Conservation (phyloP, 2,329 filamentous ascomycete genomes). For the Chrysoporthe puriensis region DNA sequence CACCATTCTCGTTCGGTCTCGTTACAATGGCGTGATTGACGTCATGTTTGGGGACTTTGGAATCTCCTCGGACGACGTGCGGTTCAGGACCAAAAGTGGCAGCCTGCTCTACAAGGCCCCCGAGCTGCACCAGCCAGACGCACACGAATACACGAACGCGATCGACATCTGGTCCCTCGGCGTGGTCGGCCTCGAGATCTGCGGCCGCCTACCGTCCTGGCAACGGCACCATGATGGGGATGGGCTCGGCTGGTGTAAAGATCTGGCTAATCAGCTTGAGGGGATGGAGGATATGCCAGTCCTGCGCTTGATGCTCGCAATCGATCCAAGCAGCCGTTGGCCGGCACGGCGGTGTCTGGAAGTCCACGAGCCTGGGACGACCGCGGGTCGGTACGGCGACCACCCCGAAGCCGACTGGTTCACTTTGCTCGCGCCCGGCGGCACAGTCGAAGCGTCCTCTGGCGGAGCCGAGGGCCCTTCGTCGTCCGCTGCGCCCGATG, state of each 20-base stretch:
- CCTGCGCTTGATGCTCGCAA: background rate
- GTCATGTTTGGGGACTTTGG: slow-evolving; percentile 3
- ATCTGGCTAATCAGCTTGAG: background rate
- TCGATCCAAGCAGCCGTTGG: background rate
- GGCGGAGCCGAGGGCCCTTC: too few relatives aligned
- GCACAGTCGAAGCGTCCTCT: too few relatives aligned
- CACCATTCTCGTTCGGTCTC: background rate
- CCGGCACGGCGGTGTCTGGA: background rate
- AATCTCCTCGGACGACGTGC: background rate
- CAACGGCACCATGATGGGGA: background rate
- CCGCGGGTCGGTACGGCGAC: background rate
- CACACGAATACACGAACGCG: background rate
- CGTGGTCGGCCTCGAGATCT: background rate
- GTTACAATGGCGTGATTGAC: background rate
- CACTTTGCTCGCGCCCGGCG: background rate
- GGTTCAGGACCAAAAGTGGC: background rate
- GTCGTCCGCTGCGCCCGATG: too few relatives aligned
- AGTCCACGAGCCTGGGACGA: background rate
- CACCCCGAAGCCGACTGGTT: background rate
- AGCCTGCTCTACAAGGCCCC: background rate
- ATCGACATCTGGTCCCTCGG: background rate
- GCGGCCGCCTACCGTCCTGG: background rate
- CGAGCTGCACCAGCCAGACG: background rate
- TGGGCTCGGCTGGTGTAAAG: background rate
- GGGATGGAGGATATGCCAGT: background rate